Percentiles rank a stretch among this genome's conserved stretches.
Conservation (phyloP, 2,329 filamentous ascomycete species). For the Cytospora piceicola region DNA sequence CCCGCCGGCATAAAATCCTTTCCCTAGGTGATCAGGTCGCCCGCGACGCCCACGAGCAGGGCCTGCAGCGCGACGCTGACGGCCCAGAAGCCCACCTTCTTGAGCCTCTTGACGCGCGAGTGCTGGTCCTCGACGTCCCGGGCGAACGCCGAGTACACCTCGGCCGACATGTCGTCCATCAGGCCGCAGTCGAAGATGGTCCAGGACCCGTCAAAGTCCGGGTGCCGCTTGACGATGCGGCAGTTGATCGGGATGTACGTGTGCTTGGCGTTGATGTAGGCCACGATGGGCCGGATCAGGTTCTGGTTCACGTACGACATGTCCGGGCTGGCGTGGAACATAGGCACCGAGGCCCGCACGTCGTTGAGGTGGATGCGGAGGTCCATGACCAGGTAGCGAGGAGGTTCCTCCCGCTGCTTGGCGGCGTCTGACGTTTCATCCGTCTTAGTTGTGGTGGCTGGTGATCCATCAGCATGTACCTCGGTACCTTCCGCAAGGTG, state of each 20-base stretch:
- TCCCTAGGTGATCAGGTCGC: slow-evolving; percentile 64
- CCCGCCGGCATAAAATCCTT: background rate
- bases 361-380: slow-evolving; percentile 94
- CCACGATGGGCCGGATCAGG: slow-evolving; percentile 91
- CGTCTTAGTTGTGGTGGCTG: slow-evolving; percentile 20
- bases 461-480: slow-evolving; percentile 27
- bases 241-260: slow-evolving; percentile 96
- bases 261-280: slow-evolving; percentile 94
- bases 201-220: slow-evolving; percentile 95
- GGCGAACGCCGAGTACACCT: slow-evolving; percentile 94
- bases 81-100: slow-evolving; percentile 94
- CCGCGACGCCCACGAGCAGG: slow-evolving; percentile 91
- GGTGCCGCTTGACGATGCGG: slow-evolving; percentile 84
- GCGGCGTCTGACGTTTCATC: slow-evolving; percentile 11
- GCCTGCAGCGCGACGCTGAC: slow-evolving; percentile 90
- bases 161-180: slow-evolving; percentile 90
- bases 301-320: slow-evolving; percentile 96
- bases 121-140: slow-evolving; percentile 89
- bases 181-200: slow-evolving; percentile 90
- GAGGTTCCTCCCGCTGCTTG: slow-evolving; percentile 56
- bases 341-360: slow-evolving; percentile 86
- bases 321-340: slow-evolving; percentile 76
- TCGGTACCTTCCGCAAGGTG: slow-evolving; percentile 22
- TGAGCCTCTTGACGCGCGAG: slow-evolving; percentile 81
- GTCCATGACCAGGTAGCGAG: slow-evolving; percentile 89